phyloP scores from a whole-genome alignment of 169 alveolate genomes.

The Eimeria necatrix region DNA sequence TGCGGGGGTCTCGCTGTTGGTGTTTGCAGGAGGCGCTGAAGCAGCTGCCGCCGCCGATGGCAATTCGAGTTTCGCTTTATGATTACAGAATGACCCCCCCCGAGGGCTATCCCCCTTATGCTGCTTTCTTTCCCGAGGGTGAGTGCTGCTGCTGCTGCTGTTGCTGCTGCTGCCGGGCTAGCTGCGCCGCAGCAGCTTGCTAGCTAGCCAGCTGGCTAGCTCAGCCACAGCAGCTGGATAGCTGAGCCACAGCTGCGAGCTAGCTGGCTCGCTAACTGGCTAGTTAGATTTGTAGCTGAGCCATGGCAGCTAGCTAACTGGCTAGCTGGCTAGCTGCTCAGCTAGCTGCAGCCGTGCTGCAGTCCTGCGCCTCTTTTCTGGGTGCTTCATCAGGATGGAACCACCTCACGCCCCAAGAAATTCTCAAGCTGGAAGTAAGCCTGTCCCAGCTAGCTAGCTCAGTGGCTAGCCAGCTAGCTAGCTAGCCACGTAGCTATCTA shows the following conservation, averaged over 20 bases:
- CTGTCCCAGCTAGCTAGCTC: background rate
- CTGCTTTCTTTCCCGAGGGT: conserved; percentile 25
- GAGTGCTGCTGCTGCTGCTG: background rate
- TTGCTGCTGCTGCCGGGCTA: background rate
- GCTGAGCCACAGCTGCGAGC: background rate
- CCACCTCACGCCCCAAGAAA: conserved; percentile 37
- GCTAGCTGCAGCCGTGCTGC: no score
- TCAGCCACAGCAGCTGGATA: background rate
- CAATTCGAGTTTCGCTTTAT: background rate
- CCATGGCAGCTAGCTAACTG: no score
- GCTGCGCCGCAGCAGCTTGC: background rate
- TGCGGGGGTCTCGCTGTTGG: background rate
- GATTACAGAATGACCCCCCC: conserved; percentile 26
- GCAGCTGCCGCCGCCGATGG: conserved; percentile 30
- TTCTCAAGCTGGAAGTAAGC: conserved; percentile 30
- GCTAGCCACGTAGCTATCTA: background rate
- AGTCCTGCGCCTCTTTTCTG: background rate
- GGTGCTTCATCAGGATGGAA: background rate
- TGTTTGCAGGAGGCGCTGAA: conserved; percentile 24
- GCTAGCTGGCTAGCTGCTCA: no score
- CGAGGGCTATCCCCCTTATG: background rate
- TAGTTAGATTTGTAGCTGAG: no score
- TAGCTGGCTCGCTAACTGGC: no score
- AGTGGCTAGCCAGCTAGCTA: background rate
- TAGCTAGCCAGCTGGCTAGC: background rate